Conservation (phyloP, 1,284 basidiomycete species). For the Apiotrichum akiyoshidainum region DNA sequence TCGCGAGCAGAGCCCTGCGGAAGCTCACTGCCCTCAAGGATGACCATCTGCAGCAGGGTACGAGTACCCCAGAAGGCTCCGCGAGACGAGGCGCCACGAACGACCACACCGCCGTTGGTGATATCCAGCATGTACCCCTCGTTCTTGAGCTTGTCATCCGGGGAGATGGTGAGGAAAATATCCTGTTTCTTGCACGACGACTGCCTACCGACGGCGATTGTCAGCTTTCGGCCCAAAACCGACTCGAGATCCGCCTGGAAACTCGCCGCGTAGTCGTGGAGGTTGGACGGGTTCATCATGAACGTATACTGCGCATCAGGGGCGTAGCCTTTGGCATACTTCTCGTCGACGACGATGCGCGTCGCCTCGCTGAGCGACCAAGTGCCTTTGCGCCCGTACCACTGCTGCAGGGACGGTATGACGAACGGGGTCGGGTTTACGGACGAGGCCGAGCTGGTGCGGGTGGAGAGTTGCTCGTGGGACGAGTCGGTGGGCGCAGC, state of each 20-base stretch:
- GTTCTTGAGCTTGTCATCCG: not conserved
- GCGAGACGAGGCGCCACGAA: not conserved
- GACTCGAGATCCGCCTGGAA: slow-evolving; percentile 1
- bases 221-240: not conserved
- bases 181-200: not conserved
- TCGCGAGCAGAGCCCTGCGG: not conserved
- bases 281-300: slow-evolving; percentile 2
- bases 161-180: not conserved
- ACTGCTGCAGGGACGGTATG: too few relatives aligned
- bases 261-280: not conserved
- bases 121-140: not conserved
- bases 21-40: not conserved
- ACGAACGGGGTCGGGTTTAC: too few relatives aligned
- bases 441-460: too few relatives aligned
- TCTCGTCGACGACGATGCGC: not conserved
- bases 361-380: too few relatives aligned
- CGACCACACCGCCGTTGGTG: not conserved
- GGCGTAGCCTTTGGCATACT: not conserved
- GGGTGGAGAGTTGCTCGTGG: too few relatives aligned
- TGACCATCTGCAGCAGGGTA: slow-evolving; percentile 1
- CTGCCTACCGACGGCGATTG: not conserved
- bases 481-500: too few relatives aligned
- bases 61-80: slow-evolving; percentile 6
- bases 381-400: too few relatives aligned
- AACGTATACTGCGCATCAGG: slow-evolving; percentile 3